Percentiles rank a stretch among this genome's conserved stretches.
phyloP scores from a whole-genome alignment of 75 land plant genomes.

The Selaginella tamariscina region DNA sequence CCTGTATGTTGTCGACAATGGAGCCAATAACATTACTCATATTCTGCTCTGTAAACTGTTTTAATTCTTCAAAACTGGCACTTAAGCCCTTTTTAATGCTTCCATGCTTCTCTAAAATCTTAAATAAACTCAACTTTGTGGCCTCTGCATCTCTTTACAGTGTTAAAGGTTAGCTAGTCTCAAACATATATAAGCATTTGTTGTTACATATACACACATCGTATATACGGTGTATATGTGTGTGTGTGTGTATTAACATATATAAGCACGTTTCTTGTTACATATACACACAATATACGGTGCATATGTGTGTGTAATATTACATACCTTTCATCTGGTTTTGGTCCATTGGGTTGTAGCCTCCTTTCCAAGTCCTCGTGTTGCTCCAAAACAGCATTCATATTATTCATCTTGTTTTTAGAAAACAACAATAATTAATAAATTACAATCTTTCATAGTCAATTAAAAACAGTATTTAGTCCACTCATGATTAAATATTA shows the following conservation, averaged over 20 bases:
- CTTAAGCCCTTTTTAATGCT: neutral
- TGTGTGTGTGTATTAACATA: too few relatives aligned
- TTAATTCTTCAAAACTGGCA: neutral
- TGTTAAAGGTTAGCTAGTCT: neutral
- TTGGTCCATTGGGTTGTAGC: neutral
- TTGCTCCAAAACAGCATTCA: neutral
- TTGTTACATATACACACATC: too few relatives aligned
- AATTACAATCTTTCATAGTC: too few relatives aligned
- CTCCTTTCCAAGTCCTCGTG: slow-evolving; percentile 9
- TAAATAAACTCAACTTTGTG: neutral
- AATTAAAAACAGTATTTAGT: too few relatives aligned
- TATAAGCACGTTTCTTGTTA: too few relatives aligned
- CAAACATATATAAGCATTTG: neutral
- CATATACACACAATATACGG: too few relatives aligned
- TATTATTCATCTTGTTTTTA: neutral
- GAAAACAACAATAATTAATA: too few relatives aligned
- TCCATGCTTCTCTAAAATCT: slow-evolving; percentile 8
- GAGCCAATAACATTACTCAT: slow-evolving; percentile 3
- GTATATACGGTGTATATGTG: too few relatives aligned
- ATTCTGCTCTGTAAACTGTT: slow-evolving; percentile 4
- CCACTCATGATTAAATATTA: too few relatives aligned
- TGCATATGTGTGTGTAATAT: too few relatives aligned
- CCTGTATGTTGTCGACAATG: slow-evolving; percentile 1
- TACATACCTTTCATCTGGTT: neutral
- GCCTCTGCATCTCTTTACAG: neutral